Evolutionary conservation across 2,329 filamentous ascomycete species (phyloP).

Genomic region (Parafenestella ontariensis): DNA sequence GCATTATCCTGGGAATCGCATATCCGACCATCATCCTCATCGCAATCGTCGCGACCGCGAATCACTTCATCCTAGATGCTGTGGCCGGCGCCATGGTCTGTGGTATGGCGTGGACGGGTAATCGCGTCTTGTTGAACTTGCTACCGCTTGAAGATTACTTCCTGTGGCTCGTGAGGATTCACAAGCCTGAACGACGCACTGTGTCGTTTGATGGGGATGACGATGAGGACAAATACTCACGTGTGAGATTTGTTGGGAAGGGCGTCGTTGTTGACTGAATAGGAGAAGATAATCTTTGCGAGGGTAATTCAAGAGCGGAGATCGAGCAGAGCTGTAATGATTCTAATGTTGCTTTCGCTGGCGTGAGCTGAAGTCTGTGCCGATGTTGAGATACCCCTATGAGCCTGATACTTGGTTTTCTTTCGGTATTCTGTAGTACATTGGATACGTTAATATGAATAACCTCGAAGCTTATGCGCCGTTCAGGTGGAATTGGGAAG

Average conservation of each 20-base stretch:
- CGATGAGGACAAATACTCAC: conserved; percentile 14
- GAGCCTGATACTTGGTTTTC: not conserved
- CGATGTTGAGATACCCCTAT: not conserved
- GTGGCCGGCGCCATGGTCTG: conserved; percentile 73
- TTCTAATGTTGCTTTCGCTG: not conserved
- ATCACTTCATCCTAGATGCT: conserved; percentile 75
- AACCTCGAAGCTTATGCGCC: not conserved
- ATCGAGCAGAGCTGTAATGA: not conserved
- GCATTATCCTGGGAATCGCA: conserved; percentile 61
- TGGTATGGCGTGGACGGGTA: conserved; percentile 66
- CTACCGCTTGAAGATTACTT: conserved; percentile 73
- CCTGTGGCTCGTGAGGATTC: conserved; percentile 66
- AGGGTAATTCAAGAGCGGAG: not conserved
- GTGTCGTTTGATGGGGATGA: conserved; percentile 28
- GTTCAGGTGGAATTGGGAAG: too few species aligned
- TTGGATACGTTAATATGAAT: too few species aligned
- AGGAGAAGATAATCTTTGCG: not conserved
- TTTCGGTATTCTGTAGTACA: not conserved
- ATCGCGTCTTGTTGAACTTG: conserved; percentile 66
- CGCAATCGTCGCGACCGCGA: conserved; percentile 74
- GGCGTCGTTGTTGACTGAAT: conserved; percentile 23
- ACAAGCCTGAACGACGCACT: conserved; percentile 62
- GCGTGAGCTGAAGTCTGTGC: not conserved
- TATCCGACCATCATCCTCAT: conserved; percentile 71
- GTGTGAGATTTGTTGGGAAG: conserved; percentile 19